Evolutionary conservation across 257 asterid species (phyloP).

Genomic region (Nyctanthes arbortristis): DNA sequence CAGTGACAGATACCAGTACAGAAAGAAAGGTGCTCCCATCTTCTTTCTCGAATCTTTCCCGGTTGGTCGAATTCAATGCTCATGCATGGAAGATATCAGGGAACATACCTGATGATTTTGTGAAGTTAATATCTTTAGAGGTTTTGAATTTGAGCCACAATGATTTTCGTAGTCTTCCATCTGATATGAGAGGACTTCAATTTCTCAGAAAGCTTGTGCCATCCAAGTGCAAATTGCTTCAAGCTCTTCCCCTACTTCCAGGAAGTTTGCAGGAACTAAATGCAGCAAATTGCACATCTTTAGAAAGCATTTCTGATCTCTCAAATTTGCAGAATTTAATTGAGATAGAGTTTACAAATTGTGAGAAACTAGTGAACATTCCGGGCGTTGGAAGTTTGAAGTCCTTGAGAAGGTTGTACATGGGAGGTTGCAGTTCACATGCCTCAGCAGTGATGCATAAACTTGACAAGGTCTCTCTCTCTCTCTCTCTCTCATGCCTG

Average conservation of each 20-base stretch:
- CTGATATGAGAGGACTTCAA: conserved; percentile 23
- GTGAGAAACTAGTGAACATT: conserved; percentile 22
- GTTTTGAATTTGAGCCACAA: conserved; percentile 26
- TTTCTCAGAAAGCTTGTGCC: conserved; percentile 14
- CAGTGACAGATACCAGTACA: neutral
- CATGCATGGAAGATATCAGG: conserved; percentile 35
- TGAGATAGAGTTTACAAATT: conserved; percentile 24
- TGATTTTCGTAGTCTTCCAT: conserved; percentile 33
- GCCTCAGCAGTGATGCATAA: conserved; percentile 10
- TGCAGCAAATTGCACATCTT: too few species aligned
- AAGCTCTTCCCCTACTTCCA: conserved; percentile 30
- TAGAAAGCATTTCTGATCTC: conserved; percentile 17
- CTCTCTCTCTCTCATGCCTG: neutral
- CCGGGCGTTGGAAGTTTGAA: conserved; percentile 18
- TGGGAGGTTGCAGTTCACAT: conserved; percentile 1
- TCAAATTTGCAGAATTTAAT: conserved; percentile 20
- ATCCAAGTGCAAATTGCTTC: conserved; percentile 24
- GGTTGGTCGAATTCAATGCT: conserved; percentile 30
- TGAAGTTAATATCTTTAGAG: conserved; percentile 28
- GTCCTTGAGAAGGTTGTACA: too few species aligned
- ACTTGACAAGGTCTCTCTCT: conserved; percentile 27
- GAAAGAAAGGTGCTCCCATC: conserved; percentile 26
- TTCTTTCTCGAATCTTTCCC: conserved; percentile 34
- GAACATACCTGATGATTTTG: conserved; percentile 29
- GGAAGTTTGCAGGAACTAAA: too few species aligned